phyloP scores from a whole-genome alignment of 495 filamentous ascomycete species.

The Filosporella fistucella region DNA sequence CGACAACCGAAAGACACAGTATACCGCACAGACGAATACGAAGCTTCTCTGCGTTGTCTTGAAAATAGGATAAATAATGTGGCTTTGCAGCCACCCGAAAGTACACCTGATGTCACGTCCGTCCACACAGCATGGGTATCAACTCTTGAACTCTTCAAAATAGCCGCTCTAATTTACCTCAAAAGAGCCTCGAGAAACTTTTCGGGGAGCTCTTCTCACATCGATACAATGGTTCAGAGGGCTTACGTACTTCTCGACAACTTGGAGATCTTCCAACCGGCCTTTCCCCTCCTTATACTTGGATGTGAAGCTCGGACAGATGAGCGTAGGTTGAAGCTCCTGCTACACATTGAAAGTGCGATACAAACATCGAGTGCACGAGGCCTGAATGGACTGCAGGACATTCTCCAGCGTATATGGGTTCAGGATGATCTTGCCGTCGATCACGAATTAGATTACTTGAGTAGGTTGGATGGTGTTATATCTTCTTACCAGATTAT shows the following conservation, averaged over 20 bases:
- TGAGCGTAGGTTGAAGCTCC: slow-evolving; percentile 27
- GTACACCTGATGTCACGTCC: not conserved
- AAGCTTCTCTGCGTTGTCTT: slow-evolving; percentile 20
- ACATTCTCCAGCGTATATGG: slow-evolving; percentile 30
- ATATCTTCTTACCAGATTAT: slow-evolving; percentile 26
- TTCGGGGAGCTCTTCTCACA: slow-evolving; percentile 18
- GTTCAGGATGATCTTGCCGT: slow-evolving; percentile 33
- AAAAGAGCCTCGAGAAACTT: slow-evolving; percentile 22
- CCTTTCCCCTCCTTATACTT: slow-evolving; percentile 35
- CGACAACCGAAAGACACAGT: slow-evolving; percentile 9
- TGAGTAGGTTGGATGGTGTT: slow-evolving; percentile 25
- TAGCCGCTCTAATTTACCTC: slow-evolving; percentile 30
- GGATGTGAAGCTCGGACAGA: slow-evolving; percentile 34
- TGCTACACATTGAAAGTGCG: slow-evolving; percentile 28
- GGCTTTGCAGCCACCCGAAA: slow-evolving; percentile 1
- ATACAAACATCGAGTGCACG: slow-evolving; percentile 22
- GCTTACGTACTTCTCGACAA: slow-evolving; percentile 21
- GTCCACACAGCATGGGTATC: slow-evolving; percentile 9
- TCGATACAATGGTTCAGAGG: slow-evolving; percentile 20
- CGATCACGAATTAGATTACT: slow-evolving; percentile 26
- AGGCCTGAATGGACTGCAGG: slow-evolving; percentile 24
- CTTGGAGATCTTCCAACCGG: slow-evolving; percentile 25
- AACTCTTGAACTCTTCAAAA: slow-evolving; percentile 26
- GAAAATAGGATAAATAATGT: slow-evolving; percentile 21
- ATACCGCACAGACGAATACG: slow-evolving; percentile 15